Evolutionary conservation across 371 early-diverging fungal genomes (phyloP).

Genomic region (Actinomortierella wolfii): DNA sequence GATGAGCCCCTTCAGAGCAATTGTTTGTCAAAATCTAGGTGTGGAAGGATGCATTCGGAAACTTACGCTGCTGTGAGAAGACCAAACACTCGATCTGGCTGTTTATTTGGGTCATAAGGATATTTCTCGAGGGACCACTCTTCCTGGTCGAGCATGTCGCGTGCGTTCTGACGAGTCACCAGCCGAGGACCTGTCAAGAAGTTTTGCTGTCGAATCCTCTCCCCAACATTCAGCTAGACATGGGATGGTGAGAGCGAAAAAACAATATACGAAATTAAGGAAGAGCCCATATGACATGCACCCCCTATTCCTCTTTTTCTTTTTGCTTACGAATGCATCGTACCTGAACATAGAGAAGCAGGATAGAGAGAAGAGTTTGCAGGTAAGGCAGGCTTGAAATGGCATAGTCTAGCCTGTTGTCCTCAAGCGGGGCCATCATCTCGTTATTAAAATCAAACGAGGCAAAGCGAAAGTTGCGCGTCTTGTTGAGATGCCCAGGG

Average conservation of each 20-base stretch:
- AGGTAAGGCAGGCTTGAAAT: constrained; percentile 27
- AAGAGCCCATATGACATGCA: neutral
- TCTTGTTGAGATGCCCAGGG: constrained; percentile 10
- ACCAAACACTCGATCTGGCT: too few species aligned
- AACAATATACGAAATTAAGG: neutral
- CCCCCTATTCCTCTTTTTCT: too few species aligned
- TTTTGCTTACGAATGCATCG: too few species aligned
- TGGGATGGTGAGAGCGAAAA: neutral
- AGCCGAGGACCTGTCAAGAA: constrained; percentile 30
- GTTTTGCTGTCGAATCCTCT: constrained; percentile 11
- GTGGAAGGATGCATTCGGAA: too few species aligned
- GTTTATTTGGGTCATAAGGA: too few species aligned
- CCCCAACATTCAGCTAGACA: constrained; percentile 24
- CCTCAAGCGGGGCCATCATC: constrained; percentile 5
- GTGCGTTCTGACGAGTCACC: constrained; percentile 22
- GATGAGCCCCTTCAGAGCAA: too few species aligned
- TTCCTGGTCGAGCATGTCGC: constrained; percentile 32
- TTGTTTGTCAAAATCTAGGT: too few species aligned
- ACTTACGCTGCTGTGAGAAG: too few species aligned
- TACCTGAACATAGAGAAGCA: constrained; percentile 36
- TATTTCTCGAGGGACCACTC: constrained; percentile 16
- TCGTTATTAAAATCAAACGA: constrained; percentile 24
- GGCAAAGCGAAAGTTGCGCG: constrained; percentile 23
- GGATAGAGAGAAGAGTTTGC: constrained; percentile 18
- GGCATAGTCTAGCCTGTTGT: constrained; percentile 19